A percentile compares a stretch with the other conserved stretches of the same genome.
Evolutionary conservation across 2,329 filamentous ascomycete genomes (phyloP).

Genomic region (Leptographium wingfieldii): DNA sequence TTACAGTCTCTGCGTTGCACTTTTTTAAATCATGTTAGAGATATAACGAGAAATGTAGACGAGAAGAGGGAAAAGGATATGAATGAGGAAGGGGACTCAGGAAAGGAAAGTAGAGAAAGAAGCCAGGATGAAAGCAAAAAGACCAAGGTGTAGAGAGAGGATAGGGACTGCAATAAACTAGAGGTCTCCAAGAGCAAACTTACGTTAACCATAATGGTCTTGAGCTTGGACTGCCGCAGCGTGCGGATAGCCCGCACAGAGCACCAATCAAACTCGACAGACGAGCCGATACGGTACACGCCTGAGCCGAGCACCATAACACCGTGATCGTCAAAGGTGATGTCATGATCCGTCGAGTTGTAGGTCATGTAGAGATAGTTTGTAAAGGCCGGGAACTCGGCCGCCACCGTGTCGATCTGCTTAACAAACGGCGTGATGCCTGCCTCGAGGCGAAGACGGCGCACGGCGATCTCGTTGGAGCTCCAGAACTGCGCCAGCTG

Average conservation of each 20-base stretch:
- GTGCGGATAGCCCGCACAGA: conserved; percentile 90
- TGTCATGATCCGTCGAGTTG: conserved; percentile 77
- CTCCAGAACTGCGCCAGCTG: conserved; percentile 91
- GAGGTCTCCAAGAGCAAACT: neutral
- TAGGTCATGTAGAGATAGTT: conserved; percentile 97
- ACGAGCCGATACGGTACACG: conserved; percentile 94
- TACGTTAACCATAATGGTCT: conserved; percentile 86
- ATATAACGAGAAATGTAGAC: neutral
- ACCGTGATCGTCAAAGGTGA: conserved; percentile 76
- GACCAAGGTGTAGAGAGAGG: too few relatives aligned
- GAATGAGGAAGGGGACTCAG: too few relatives aligned
- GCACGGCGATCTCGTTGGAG: conserved; percentile 85
- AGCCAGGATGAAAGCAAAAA: neutral
- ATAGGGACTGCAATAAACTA: neutral
- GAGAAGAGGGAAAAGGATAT: too few relatives aligned
- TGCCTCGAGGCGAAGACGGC: conserved; percentile 70
- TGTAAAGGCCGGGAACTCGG: conserved; percentile 86
- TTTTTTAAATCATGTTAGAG: neutral
- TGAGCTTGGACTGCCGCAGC: conserved; percentile 68
- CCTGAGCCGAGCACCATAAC: conserved; percentile 94
- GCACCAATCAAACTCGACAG: conserved; percentile 98
- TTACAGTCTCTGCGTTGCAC: conserved; percentile 73
- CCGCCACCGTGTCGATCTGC: conserved; percentile 96
- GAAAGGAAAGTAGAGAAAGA: neutral
- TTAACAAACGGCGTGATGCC: conserved; percentile 85